Percentiles rank a stretch among this genome's conserved stretches.
phyloP scores from a whole-genome alignment of 2,329 filamentous ascomycete species.

The Scortechinia acanthostroma region DNA sequence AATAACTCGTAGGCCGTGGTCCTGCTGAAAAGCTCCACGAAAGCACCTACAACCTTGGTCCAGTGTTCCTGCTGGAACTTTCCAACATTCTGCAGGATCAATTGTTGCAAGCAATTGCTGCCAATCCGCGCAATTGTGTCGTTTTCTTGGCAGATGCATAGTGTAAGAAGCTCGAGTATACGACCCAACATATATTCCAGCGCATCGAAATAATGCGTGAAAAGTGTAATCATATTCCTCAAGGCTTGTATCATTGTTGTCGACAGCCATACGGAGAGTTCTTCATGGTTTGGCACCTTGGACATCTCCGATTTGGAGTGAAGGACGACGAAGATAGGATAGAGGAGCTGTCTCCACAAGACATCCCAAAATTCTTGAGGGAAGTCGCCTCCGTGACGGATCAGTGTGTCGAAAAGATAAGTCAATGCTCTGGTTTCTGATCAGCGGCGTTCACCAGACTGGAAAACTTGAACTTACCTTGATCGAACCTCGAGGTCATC shows the following conservation, averaged over 20 bases:
- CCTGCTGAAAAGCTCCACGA: conserved; percentile 88
- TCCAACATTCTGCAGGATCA: conserved; percentile 90
- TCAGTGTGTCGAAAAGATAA: conserved; percentile 91
- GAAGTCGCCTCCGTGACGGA: conserved; percentile 84
- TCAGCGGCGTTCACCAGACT: not conserved
- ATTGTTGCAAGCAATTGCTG: conserved; percentile 92
- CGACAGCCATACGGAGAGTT: conserved; percentile 95
- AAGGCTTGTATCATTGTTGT: conserved; percentile 99
- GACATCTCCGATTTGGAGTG: conserved; percentile 94
- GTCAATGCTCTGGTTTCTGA: conserved; percentile 63
- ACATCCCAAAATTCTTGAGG: conserved; percentile 97
- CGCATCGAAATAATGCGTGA: conserved; percentile 95
- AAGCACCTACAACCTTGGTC: conserved; percentile 88
- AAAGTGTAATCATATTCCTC: conserved; percentile 95
- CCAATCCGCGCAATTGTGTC: conserved; percentile 96
- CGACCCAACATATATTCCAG: conserved; percentile 96
- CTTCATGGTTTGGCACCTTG: conserved; percentile 90
- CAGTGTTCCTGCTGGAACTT: conserved; percentile 86
- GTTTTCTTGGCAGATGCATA: conserved; percentile 98
- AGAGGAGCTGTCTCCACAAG: conserved; percentile 90
- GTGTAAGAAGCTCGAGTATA: conserved; percentile 86
- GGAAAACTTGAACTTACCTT: not conserved
- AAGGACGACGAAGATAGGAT: conserved; percentile 96
- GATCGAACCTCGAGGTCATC: conserved; percentile 94
- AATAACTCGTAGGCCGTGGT: conserved; percentile 95